phyloP scores from a whole-genome alignment of 2,329 filamentous ascomycete species.

The Talaromyces piceae region DNA sequence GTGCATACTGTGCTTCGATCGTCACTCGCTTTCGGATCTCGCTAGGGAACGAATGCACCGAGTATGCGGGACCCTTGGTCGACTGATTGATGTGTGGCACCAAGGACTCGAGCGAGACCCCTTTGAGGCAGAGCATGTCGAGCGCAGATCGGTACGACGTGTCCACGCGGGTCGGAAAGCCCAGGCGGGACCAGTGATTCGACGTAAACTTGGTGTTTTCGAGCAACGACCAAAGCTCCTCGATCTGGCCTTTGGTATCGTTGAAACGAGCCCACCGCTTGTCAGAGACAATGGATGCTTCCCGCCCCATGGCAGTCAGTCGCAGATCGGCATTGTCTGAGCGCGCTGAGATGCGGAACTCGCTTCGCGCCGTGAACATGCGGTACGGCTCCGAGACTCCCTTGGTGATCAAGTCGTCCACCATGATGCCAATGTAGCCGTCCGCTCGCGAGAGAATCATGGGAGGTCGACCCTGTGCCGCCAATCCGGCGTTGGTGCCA shows the following conservation, averaged over 20 bases:
- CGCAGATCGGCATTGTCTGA: conserved; percentile 90
- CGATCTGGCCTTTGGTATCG: conserved; percentile 60
- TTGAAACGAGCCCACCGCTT: conserved; percentile 65
- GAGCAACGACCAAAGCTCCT: conserved; percentile 57
- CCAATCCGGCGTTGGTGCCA: conserved; percentile 87
- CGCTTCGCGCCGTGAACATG: conserved; percentile 95
- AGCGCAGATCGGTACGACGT: conserved; percentile 62
- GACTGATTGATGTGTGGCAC: conserved; percentile 42
- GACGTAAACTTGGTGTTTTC: conserved; percentile 51
- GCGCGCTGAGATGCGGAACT: conserved; percentile 87
- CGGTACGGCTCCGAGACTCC: conserved; percentile 94
- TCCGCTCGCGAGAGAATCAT: conserved; percentile 72
- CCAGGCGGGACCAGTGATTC: conserved; percentile 59
- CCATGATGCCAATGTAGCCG: conserved; percentile 97
- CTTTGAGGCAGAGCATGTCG: conserved; percentile 66
- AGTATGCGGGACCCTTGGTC: conserved; percentile 21
- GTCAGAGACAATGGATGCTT: conserved; percentile 71
- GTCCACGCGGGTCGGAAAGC: conserved; percentile 63
- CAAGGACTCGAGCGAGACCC: conserved; percentile 53
- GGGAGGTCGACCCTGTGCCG: conserved; percentile 57
- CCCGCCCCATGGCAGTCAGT: conserved; percentile 69
- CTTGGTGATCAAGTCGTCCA: conserved; percentile 94
- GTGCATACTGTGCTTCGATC: conserved; percentile 79
- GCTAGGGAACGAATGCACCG: conserved; percentile 45
- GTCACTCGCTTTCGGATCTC: conserved; percentile 62